Evolutionary conservation across 2,329 filamentous ascomycete species (phyloP).

Genomic region (Zarea fungicola): DNA sequence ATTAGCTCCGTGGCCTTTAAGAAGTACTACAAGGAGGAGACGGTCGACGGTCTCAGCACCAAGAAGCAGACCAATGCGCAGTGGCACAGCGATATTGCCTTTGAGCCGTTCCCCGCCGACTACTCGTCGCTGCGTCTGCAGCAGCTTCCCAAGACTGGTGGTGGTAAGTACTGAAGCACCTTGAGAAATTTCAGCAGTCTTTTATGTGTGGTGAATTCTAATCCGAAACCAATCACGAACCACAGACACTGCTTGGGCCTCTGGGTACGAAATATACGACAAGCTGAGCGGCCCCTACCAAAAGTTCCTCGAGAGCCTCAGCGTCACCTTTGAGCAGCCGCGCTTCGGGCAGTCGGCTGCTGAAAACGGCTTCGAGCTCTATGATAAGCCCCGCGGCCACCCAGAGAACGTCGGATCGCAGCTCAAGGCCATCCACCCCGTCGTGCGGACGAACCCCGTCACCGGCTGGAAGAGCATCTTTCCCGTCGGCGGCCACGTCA

Average conservation of each 20-base stretch:
- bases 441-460: conserved; percentile 53
- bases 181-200: too few relatives aligned
- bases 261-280: conserved; percentile 63
- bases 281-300: conserved; percentile 52
- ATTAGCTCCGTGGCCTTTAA: conserved; percentile 55
- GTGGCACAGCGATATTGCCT: conserved; percentile 62
- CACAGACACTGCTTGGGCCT: conserved; percentile 59
- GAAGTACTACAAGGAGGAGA: conserved; percentile 39
- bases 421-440: conserved; percentile 47
- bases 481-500: conserved; percentile 45
- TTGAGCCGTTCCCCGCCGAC: conserved; percentile 59
- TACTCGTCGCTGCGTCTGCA: conserved; percentile 54
- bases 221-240: too few relatives aligned
- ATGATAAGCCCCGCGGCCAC: conserved; percentile 39
- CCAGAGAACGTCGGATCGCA: conserved; percentile 45
- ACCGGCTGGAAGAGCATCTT: conserved; percentile 54
- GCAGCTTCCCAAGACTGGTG: conserved; percentile 49
- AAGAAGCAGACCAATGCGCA: conserved; percentile 42
- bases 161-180: conserved; percentile 39
- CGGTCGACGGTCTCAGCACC: conserved; percentile 27
- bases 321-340: conserved; percentile 48
- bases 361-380: conserved; percentile 39
- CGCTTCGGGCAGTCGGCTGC: conserved; percentile 44
- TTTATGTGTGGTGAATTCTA: too few relatives aligned
- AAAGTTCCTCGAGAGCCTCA: conserved; percentile 53